These are phyloP conservation scores for Conidiobolus incongruus DNA, from an alignment of 371 early-diverging fungal species.

Conservation along the genomic window DNA sequence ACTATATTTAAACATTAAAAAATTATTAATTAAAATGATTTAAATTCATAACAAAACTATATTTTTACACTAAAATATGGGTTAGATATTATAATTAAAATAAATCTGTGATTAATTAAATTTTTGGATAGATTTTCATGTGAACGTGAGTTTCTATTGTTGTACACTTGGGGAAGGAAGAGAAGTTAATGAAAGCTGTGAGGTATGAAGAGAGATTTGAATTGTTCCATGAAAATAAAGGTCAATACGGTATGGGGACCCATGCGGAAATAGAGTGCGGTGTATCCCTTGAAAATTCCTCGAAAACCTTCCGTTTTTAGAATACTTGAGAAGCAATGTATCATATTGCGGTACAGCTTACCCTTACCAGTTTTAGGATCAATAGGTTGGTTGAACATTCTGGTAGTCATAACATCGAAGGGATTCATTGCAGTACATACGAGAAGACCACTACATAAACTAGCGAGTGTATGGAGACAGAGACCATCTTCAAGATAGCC, in stretches of 20 bases:
- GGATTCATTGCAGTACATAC: constrained; percentile 89
- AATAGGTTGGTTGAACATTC: constrained; percentile 82
- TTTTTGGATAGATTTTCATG: no score
- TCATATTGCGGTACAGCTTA: constrained; percentile 46
- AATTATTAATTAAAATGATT: no score
- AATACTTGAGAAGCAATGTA: constrained; percentile 71
- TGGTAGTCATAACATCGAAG: constrained; percentile 83
- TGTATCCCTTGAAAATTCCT: constrained; percentile 81
- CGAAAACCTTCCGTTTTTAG: constrained; percentile 59
- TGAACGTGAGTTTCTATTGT: no score
- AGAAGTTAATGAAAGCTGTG: no score
- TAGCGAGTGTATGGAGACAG: constrained; percentile 44
- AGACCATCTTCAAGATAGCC: constrained; percentile 38
- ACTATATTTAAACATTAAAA: no score
- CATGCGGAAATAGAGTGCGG: constrained; percentile 8
- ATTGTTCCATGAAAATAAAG: constrained; percentile 61
- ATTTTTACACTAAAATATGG: no score
- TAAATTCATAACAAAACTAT: no score
- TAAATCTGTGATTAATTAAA: no score
- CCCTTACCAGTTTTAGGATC: constrained; percentile 37
- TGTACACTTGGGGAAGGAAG: no score
- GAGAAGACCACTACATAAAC: constrained; percentile 62
- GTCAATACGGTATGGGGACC: constrained; percentile 90
- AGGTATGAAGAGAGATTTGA: no score
- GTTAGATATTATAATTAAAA: no score